phyloP scores from a whole-genome alignment of 768 basidiomycete genomes.

The Mycena metata region DNA sequence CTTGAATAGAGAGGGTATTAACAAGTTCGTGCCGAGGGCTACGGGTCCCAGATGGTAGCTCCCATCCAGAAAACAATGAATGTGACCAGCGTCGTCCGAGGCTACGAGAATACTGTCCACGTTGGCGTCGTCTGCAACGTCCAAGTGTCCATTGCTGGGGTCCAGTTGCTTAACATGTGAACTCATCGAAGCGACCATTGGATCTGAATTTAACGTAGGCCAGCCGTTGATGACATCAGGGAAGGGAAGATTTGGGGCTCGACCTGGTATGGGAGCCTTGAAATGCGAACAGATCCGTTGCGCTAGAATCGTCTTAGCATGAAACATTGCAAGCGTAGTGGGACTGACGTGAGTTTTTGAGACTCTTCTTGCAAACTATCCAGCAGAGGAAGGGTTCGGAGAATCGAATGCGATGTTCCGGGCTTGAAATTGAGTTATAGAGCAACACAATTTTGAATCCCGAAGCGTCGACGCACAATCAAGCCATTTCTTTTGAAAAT shows the following conservation, averaged over 20 bases:
- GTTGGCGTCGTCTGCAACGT: conserved; percentile 66
- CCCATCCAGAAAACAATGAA: conserved; percentile 82
- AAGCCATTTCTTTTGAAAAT: conserved; percentile 78
- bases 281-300: conserved; percentile 85
- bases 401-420: conserved; percentile 80
- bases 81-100: conserved; percentile 67
- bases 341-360: conserved; percentile 72
- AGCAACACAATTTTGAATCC: conserved; percentile 12
- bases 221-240: conserved; percentile 75
- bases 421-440: conserved; percentile 63
- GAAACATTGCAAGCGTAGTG: conserved; percentile 11
- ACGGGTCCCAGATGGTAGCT: conserved; percentile 77
- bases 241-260: conserved; percentile 59
- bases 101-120: conserved; percentile 75
- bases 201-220: conserved; percentile 74
- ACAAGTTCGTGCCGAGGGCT: conserved; percentile 49
- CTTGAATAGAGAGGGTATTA: conserved; percentile 60
- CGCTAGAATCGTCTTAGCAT: conserved; percentile 57
- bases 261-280: conserved; percentile 73
- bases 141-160: conserved; percentile 47
- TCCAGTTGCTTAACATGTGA: conserved; percentile 52
- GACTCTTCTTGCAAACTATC: conserved; percentile 78
- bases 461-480: conserved; percentile 61
- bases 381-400: conserved; percentile 77
- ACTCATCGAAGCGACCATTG: conserved; percentile 72